Percentiles rank a stretch among this genome's conserved stretches.
These are phyloP conservation scores for Musa schizocarpa DNA, from an alignment of 176 grass and related monocot genomes.

Conservation along the genomic window DNA sequence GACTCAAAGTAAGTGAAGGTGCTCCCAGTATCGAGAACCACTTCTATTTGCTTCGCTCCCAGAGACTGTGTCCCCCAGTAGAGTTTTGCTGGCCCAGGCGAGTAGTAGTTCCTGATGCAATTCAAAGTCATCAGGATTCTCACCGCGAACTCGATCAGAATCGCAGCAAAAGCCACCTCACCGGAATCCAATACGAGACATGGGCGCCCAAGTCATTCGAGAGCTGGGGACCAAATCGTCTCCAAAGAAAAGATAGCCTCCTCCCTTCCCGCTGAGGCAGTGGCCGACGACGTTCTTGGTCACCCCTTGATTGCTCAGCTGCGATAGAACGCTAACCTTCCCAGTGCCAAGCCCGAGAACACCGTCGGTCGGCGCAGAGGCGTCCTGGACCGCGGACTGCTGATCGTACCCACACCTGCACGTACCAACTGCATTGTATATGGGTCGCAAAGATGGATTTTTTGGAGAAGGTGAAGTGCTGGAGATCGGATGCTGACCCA, in stretches of 20 bases:
- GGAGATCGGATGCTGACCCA: constrained; percentile 33
- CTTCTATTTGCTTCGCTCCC: constrained; percentile 54
- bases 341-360: constrained; percentile 76
- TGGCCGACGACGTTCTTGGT: constrained; percentile 89
- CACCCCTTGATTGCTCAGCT: constrained; percentile 70
- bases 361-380: constrained; percentile 50
- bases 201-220: constrained; percentile 54
- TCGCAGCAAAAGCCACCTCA: constrained; percentile 15
- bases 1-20: constrained; percentile 71
- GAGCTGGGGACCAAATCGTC: constrained; percentile 71
- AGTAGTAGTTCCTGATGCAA: constrained; percentile 72
- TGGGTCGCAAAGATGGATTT: background rate
- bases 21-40: constrained; percentile 88
- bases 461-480: background rate
- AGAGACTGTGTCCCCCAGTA: constrained; percentile 44
- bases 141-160: background rate
- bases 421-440: background rate
- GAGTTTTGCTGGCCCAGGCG: constrained; percentile 59
- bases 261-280: constrained; percentile 65
- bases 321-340: constrained; percentile 62
- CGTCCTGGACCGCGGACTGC: constrained; percentile 26
- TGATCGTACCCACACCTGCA: constrained; percentile 89
- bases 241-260: constrained; percentile 90
- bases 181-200: constrained; percentile 32
- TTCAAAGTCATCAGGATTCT: background rate